Evolutionary conservation across 371 early-diverging fungal genomes (phyloP).

Genomic region (Dichotomocladium elegans): DNA sequence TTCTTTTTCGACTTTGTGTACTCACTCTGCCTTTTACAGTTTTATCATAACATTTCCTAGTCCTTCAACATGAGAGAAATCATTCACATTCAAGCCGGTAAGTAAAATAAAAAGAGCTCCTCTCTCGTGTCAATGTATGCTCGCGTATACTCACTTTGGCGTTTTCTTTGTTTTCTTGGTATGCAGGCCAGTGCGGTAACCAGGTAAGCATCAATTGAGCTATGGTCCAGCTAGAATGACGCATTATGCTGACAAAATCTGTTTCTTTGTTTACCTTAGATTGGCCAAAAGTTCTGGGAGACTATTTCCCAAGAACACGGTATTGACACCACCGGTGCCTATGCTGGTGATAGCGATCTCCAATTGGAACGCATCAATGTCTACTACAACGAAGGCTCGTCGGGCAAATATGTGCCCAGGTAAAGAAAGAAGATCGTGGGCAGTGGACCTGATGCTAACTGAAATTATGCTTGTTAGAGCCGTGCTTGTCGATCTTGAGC

Average conservation of each 20-base stretch:
- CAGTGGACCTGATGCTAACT: conserved; percentile 37
- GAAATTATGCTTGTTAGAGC: conserved; percentile 75
- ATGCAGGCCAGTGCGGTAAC: conserved; percentile 85
- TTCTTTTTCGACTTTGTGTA: background rate
- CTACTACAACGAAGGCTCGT: conserved; percentile 94
- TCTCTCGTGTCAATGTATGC: no score
- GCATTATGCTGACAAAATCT: background rate
- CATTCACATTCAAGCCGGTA: conserved; percentile 97
- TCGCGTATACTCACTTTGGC: background rate
- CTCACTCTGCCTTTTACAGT: background rate
- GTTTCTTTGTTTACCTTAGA: conserved; percentile 64
- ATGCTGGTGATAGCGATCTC: conserved; percentile 78
- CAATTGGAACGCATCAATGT: conserved; percentile 95
- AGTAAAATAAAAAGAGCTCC: background rate
- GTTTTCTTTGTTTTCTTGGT: background rate
- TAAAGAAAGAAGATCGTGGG: conserved; percentile 1
- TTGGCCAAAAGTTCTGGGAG: conserved; percentile 95
- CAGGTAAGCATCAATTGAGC: conserved; percentile 47
- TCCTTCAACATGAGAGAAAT: conserved; percentile 94
- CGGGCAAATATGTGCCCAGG: conserved; percentile 83
- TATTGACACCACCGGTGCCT: conserved; percentile 74
- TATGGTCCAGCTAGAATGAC: background rate
- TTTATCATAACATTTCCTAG: no score
- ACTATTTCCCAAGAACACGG: conserved; percentile 93
- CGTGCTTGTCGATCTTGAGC: conserved; percentile 98